phyloP scores from a whole-genome alignment of 441 rosid genomes.

The Bocquillonia castaneifolia region DNA sequence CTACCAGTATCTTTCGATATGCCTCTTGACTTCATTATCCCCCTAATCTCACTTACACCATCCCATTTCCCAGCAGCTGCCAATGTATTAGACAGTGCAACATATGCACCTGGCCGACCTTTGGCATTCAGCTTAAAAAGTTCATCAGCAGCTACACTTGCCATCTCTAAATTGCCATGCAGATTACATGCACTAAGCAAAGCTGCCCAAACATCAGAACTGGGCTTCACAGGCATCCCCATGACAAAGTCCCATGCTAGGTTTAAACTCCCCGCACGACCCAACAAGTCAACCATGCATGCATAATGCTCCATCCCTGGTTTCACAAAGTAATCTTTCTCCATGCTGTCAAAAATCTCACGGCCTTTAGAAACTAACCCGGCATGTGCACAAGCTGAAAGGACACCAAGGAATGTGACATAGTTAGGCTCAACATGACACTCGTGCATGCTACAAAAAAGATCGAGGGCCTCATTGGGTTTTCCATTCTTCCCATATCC shows the following conservation, averaged over 20 bases:
- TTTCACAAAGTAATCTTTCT: constrained; percentile 50
- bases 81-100: constrained; percentile 63
- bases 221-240: constrained; percentile 60
- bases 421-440: constrained; percentile 46
- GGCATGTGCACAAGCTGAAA: constrained; percentile 79
- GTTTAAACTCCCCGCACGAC: constrained; percentile 63
- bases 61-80: constrained; percentile 84
- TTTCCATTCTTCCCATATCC: constrained; percentile 82
- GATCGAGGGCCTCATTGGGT: constrained; percentile 61
- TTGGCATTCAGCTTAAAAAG: constrained; percentile 58
- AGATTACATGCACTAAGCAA: constrained; percentile 71
- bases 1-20: constrained; percentile 54
- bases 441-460: constrained; percentile 50
- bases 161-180: constrained; percentile 58
- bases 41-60: constrained; percentile 57
- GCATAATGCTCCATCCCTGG: constrained; percentile 90
- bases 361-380: constrained; percentile 64
- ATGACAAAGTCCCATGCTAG: constrained; percentile 60
- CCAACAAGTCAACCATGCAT: constrained; percentile 83
- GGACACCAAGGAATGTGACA: constrained; percentile 77
- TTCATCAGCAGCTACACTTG: constrained; percentile 59
- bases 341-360: constrained; percentile 70
- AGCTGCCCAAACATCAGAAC: constrained; percentile 88
- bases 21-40: constrained; percentile 59
- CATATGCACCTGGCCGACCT: constrained; percentile 78